These are phyloP conservation scores for Adiantum capillusveneris DNA, from an alignment of 75 land plant genomes.

Conservation along the genomic window DNA sequence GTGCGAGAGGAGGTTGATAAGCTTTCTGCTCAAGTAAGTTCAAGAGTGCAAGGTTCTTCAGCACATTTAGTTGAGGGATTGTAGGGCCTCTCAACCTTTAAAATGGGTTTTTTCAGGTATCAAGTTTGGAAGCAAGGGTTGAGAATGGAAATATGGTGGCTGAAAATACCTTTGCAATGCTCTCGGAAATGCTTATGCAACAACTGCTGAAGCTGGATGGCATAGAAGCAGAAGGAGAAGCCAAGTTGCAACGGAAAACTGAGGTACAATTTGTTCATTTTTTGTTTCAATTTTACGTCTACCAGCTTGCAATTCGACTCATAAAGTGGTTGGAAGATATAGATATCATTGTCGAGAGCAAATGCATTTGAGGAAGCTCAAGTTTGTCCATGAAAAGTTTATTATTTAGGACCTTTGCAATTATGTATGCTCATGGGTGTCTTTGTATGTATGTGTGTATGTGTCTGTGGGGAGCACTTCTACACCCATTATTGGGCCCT, in stretches of 20 bases:
- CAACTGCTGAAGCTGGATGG: constrained; percentile 75
- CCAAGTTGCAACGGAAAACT: constrained; percentile 49
- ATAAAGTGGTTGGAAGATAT: no score
- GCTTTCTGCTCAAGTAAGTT: constrained; percentile 18
- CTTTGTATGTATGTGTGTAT: no score
- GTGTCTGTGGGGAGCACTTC: no score
- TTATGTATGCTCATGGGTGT: no score
- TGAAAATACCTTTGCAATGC: constrained; percentile 51
- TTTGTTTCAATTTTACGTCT: no score
- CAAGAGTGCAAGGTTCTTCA: neutral
- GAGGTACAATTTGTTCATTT: constrained; percentile 40
- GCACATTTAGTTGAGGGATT: neutral
- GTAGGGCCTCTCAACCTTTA: no score
- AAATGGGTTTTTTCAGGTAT: constrained; percentile 30
- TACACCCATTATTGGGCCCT: no score
- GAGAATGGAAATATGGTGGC: constrained; percentile 41
- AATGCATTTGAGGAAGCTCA: no score
- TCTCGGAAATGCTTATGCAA: constrained; percentile 66
- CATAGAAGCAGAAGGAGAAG: constrained; percentile 83
- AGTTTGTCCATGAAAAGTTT: no score
- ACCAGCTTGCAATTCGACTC: no score
- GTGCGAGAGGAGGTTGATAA: constrained; percentile 27
- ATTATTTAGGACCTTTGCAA: no score
- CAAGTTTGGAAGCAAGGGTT: constrained; percentile 36
- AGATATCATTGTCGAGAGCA: no score